Evolutionary conservation across 345 rosid species (phyloP), one percentile per base, ranked within the genome.

Genomic region (Dipteronia dyeriana): DNA sequence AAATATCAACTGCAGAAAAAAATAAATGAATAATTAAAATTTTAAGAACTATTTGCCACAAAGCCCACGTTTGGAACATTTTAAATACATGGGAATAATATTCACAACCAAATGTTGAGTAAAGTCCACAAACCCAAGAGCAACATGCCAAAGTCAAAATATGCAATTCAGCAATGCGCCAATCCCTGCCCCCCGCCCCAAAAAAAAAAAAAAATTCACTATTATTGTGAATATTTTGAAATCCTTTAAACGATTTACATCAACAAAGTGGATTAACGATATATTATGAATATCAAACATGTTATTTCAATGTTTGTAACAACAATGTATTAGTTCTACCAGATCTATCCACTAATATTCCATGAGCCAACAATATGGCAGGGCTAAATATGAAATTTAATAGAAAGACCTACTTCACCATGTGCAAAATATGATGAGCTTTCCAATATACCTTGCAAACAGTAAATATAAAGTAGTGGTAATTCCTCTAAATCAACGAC

Each of bases 1-100:
- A 82, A 94, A 79, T 85, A 94, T 96, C 84, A 96, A 83, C 99
- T 96, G 82, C 82, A 66, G 39, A 81, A 65, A 45, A 73, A 72
- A 71, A 76, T 68, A 64, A 54, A 38, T 51, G 53, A 57, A 57
- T 20, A 41, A 34, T 12, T 20, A 69, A 20, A 23, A 20, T 41
- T 61, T 8, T 8, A 62, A 63, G 75, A 59, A 26, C 59, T 57
- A 60, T 23, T 43, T 19, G 19, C 34, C 12, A 22, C 9, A 2
- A 13, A 67, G 11, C 20, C 66, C 62, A 41, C 13, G 67, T 10
- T 41, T 16, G 43, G n/a, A 71, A 69, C 68, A 63, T 80, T 68
- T 45, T 13, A 76, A 8, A 53, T n/a, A 73, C 49, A 63, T 31
- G 20, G 19, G 13, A 22, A 34, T 13, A 59, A 49, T 12, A 19